Evolutionary conservation across 345 rosid species (phyloP).

Genomic region (Barbarea vulgaris): DNA sequence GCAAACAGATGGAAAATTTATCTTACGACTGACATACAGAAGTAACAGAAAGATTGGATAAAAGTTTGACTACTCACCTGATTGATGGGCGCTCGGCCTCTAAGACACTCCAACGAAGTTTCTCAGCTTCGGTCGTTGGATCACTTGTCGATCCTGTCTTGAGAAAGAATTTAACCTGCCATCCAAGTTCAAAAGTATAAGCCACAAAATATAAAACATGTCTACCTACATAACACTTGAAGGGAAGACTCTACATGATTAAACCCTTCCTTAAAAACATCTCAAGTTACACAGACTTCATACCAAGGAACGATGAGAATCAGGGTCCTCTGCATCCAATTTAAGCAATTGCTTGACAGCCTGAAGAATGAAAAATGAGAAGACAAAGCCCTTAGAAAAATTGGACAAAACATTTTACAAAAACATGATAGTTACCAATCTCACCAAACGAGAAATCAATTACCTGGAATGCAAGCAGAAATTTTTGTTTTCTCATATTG

Average conservation of each 20-base stretch:
- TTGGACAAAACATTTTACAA: background rate
- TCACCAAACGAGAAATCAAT: background rate
- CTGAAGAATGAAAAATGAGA: constrained; percentile 43
- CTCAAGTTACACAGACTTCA: constrained; percentile 22
- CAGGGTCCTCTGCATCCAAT: constrained; percentile 85
- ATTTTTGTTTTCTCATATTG: constrained; percentile 88
- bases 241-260: constrained; percentile 2
- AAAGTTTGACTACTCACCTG: constrained; percentile 52
- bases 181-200: constrained; percentile 24
- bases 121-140: constrained; percentile 71
- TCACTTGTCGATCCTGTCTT: constrained; percentile 60
- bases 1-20: constrained; percentile 19
- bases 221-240: background rate
- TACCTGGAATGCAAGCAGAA: constrained; percentile 96
- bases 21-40: constrained; percentile 2
- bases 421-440: background rate
- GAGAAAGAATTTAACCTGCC: constrained; percentile 86
- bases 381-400: background rate
- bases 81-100: constrained; percentile 88
- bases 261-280: constrained; percentile 22
- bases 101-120: constrained; percentile 85
- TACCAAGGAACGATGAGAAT: constrained; percentile 92
- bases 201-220: constrained; percentile 5
- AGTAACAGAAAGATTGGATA: constrained; percentile 7
- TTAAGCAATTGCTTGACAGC: constrained; percentile 86